Base-by-base conservation (phyloP, 2,329 filamentous ascomycete genomes). In the Arthroderma sp. region DNA sequence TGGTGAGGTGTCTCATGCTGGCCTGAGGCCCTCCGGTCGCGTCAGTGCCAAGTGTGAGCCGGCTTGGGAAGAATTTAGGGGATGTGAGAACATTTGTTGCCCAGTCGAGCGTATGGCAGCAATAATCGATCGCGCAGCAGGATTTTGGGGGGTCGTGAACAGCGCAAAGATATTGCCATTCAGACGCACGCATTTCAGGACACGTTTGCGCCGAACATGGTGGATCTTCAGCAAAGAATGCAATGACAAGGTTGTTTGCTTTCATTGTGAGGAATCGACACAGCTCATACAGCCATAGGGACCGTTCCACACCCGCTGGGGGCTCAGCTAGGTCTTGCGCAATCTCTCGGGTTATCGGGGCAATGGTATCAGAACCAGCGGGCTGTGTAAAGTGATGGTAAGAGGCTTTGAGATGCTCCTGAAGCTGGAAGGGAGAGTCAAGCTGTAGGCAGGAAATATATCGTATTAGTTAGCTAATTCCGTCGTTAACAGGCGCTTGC, bases 81-180 rank as follows among this genome's bases (percentile, higher is more conserved):
- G 90, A 93, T 2, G 91, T 95, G 58, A 98, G 84, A 19, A 91
- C 87, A 66, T 94, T 95, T 58, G 89, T 91, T 2, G 93, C 93
- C 89, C 91, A 97, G 74, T 98, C 93, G 44, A 98, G 84, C 0
- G 93, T 98, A 70, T 98, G 93, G 71, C 91, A 97, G 79, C 91
- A 96, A 75, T 98, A 98, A 74, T 98, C 93, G 68, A 98, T 96
- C 55, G 93, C 93, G 72, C 91, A 96, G 76, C 93, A 98, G 66
- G 86, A 88, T 75, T 97, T 97, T 53, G 93, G 93, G 54, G 90
- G 87, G 68, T 97, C 91, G 70, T 98, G 93, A 2, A 97, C 93
- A 54, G 93, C 93, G 75, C 93, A 98, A 52, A 98, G 82, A 68
- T 97, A 98, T 74, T 98, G 93, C 93, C 93, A 98, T 76, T 98